These are phyloP conservation scores for Dactylellina haptotyla DNA, from an alignment of 2,329 filamentous ascomycete species.

Conservation along the genomic window DNA sequence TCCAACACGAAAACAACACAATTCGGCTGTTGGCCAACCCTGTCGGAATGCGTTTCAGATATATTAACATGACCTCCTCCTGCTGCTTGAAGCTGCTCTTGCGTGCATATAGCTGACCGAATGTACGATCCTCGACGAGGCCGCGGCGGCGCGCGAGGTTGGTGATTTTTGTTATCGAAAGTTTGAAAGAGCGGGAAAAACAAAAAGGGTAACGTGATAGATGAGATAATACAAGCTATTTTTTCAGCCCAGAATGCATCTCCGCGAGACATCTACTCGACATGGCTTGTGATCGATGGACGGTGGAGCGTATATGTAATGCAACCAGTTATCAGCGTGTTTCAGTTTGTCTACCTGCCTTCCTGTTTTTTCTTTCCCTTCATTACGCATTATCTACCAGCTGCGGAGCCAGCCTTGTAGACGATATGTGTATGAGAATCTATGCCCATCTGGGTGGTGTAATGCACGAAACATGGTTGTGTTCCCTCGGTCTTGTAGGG, in stretches of 20 bases:
- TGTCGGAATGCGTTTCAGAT: slow-evolving; percentile 51
- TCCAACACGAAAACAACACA: slow-evolving; percentile 53
- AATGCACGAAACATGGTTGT: neutral
- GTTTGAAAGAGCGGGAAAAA: neutral
- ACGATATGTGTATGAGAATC: no score
- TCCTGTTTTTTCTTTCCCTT: slow-evolving; percentile 6
- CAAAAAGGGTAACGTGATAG: slow-evolving; percentile 29
- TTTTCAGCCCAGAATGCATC: slow-evolving; percentile 23
- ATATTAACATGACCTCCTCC: slow-evolving; percentile 34
- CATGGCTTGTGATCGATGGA: slow-evolving; percentile 32
- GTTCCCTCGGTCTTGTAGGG: neutral
- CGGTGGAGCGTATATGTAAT: neutral
- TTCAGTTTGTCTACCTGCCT: slow-evolving; percentile 32
- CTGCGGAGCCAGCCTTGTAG: slow-evolving; percentile 43
- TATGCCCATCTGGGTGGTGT: no score
- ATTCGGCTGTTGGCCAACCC: slow-evolving; percentile 33
- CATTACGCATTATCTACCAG: no score
- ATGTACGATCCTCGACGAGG: neutral
- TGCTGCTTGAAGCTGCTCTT: neutral
- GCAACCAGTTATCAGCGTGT: no score
- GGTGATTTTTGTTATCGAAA: neutral
- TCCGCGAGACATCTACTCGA: slow-evolving; percentile 16
- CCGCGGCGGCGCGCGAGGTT: slow-evolving; percentile 8
- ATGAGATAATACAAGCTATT: slow-evolving; percentile 32
- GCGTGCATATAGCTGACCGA: slow-evolving; percentile 20